A percentile compares a stretch with the other conserved stretches of the same genome.
phyloP scores from a whole-genome alignment of 768 basidiomycete species.

The Imleria badia region DNA sequence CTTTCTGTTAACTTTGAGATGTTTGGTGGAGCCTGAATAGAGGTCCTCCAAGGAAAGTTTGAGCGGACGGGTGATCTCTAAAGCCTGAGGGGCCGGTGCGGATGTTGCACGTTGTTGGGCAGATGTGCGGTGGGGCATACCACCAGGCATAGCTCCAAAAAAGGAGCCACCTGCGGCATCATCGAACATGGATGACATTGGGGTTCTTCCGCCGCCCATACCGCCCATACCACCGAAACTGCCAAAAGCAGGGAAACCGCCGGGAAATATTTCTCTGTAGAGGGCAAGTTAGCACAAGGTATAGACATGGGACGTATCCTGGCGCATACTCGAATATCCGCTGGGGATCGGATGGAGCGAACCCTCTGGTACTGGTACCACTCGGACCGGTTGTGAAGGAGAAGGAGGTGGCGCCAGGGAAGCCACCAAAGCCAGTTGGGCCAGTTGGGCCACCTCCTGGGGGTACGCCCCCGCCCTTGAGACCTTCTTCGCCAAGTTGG shows the following conservation, averaged over 20 bases:
- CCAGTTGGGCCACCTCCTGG: constrained; percentile 49
- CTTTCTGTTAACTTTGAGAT: constrained; percentile 80
- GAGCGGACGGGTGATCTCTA: constrained; percentile 78
- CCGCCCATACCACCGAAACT: constrained; percentile 33
- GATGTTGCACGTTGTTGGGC: constrained; percentile 29
- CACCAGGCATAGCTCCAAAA: constrained; percentile 48
- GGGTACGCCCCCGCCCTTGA: constrained; percentile 68
- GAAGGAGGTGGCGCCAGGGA: constrained; percentile 53
- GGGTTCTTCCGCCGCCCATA: constrained; percentile 37
- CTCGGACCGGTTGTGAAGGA: constrained; percentile 53
- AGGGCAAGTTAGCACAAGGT: constrained; percentile 1
- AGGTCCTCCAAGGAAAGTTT: constrained; percentile 86
- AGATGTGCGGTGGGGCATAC: constrained; percentile 52
- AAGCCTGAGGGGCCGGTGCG: constrained; percentile 35
- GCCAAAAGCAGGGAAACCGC: constrained; percentile 34
- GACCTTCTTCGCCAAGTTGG: constrained; percentile 92
- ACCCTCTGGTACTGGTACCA: constrained; percentile 45
- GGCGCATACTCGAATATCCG: constrained; percentile 82
- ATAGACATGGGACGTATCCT: background rate
- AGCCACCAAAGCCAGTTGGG: constrained; percentile 41
- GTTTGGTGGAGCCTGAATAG: constrained; percentile 82
- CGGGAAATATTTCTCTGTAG: constrained; percentile 58
- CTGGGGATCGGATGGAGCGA: constrained; percentile 77
- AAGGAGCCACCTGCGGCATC: constrained; percentile 41
- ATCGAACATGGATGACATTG: constrained; percentile 35